These are phyloP conservation scores for Nicotiana paniculata DNA, from an alignment of 257 asterid species.

Conservation along the genomic window DNA sequence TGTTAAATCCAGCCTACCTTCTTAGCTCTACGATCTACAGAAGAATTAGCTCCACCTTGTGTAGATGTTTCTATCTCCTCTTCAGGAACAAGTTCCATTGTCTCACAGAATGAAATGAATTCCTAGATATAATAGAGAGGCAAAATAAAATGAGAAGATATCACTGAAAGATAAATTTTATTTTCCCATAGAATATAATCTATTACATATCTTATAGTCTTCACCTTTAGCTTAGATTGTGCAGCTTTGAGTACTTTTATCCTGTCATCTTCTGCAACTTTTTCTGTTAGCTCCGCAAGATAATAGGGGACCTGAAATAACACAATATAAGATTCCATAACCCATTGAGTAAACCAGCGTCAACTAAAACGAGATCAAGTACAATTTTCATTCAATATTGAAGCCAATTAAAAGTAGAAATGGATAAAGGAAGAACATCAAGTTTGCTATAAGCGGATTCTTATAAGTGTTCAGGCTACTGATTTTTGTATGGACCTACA, in stretches of 20 bases:
- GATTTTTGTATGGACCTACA: neutral
- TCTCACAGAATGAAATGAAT: constrained; percentile 78
- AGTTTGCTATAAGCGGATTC: neutral
- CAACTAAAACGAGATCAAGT: neutral
- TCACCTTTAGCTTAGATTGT: constrained; percentile 74
- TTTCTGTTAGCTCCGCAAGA: constrained; percentile 79
- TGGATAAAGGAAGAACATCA: neutral
- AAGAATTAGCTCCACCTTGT: constrained; percentile 33
- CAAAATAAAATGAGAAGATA: neutral
- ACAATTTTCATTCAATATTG: neutral
- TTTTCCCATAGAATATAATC: neutral
- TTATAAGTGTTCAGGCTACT: neutral
- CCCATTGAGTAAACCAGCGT: neutral
- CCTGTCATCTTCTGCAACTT: constrained; percentile 58
- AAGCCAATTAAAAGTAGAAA: neutral
- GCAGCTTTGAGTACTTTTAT: constrained; percentile 64
- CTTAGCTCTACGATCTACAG: constrained; percentile 72
- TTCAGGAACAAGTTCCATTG: constrained; percentile 87
- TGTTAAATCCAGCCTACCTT: constrained; percentile 36
- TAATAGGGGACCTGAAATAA: constrained; percentile 68
- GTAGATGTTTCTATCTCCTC: constrained; percentile 56
- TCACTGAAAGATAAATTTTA: neutral
- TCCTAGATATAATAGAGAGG: constrained; percentile 36
- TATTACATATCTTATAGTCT: neutral
- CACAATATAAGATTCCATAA: neutral